phyloP scores from a whole-genome alignment of 2,329 filamentous ascomycete genomes.

The Dactylellina leptospora region DNA sequence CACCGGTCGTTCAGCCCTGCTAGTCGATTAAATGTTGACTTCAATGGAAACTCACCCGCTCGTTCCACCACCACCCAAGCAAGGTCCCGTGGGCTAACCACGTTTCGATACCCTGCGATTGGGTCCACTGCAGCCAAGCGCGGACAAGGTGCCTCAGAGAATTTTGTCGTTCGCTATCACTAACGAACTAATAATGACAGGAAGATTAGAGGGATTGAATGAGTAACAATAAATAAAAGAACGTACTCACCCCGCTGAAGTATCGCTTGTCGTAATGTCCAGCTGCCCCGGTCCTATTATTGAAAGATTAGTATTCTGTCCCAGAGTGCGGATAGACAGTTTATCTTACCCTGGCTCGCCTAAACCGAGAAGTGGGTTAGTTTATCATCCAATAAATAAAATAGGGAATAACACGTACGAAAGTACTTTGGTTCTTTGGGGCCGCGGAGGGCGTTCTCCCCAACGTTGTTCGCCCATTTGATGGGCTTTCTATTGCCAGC shows the following conservation, averaged over 20 bases:
- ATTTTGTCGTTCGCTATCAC: slow-evolving; percentile 72
- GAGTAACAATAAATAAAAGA: background rate
- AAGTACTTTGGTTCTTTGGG: slow-evolving; percentile 40
- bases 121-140: slow-evolving; percentile 75
- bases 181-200: slow-evolving; percentile 68
- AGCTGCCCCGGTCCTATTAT: slow-evolving; percentile 5
- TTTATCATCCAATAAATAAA: background rate
- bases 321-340: background rate
- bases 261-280: slow-evolving; percentile 41
- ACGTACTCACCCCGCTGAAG: slow-evolving; percentile 14
- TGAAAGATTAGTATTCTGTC: background rate
- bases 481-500: background rate
- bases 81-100: slow-evolving; percentile 88
- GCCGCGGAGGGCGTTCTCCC: no score
- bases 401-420: slow-evolving; percentile 7
- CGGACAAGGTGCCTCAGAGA: slow-evolving; percentile 75
- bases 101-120: slow-evolving; percentile 74
- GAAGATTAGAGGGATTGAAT: background rate
- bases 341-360: slow-evolving; percentile 26
- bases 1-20: background rate
- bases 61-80: slow-evolving; percentile 90
- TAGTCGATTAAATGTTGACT: background rate
- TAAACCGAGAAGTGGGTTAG: background rate
- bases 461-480: no score
- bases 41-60: slow-evolving; percentile 62